These are phyloP conservation scores for Prototheca stagnorum DNA, from an alignment of 163 green algal genomes.

Conservation along the genomic window DNA sequence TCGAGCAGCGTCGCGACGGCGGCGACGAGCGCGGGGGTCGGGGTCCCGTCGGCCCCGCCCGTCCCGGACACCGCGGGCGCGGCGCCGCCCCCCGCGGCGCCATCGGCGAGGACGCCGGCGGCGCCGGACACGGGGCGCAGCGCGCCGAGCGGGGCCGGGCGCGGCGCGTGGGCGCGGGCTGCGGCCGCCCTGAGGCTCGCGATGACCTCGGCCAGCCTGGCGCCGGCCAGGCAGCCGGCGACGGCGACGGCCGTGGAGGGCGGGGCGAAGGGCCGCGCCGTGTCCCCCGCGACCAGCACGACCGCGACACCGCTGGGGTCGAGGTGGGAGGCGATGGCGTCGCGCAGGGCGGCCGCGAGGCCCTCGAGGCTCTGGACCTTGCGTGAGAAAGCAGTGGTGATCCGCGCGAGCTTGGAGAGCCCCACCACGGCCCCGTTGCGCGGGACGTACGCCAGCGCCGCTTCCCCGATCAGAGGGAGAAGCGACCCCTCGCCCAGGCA, in stretches of 20 bases:
- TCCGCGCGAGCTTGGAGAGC: slow-evolving; percentile 77
- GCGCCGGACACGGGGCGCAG: no score
- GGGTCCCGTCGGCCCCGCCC: slow-evolving; percentile 3
- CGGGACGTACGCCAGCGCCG: slow-evolving; percentile 82
- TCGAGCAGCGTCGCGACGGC: no score
- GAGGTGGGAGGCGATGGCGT: slow-evolving; percentile 32
- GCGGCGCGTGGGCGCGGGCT: no score
- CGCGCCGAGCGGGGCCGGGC: no score
- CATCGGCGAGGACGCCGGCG: no score
- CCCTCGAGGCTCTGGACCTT: slow-evolving; percentile 48
- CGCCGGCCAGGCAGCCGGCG: no score
- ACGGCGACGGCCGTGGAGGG: no score
- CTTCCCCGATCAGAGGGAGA: slow-evolving; percentile 76
- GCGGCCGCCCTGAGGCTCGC: no score
- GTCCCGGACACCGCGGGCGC: not conserved
- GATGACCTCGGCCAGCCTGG: no score
- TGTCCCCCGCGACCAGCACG: slow-evolving; percentile 46
- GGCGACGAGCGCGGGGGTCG: not conserved
- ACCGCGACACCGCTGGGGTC: slow-evolving; percentile 35
- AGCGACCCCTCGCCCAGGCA: slow-evolving; percentile 48
- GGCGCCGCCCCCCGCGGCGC: not conserved
- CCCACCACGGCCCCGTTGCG: slow-evolving; percentile 61
- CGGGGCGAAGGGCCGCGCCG: no score
- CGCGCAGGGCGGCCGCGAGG: slow-evolving; percentile 36
- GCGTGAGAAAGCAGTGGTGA: slow-evolving; percentile 56